These are phyloP conservation scores for Flaveria trinervia DNA, from an alignment of 129 eudicot genomes.

Conservation along the genomic window DNA sequence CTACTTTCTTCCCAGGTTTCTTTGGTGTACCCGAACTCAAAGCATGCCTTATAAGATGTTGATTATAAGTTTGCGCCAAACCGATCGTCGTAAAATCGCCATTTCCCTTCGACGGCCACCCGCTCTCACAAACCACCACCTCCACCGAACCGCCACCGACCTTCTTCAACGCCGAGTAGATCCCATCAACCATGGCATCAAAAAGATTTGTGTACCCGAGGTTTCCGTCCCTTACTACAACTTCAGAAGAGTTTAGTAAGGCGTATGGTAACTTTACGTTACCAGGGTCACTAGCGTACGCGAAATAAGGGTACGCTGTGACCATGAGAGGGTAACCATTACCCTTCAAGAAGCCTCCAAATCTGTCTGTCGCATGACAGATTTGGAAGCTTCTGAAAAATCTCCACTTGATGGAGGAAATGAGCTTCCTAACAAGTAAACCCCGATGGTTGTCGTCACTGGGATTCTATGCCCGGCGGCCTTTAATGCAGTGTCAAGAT, in stretches of 20 bases:
- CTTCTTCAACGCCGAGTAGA: conserved; percentile 45
- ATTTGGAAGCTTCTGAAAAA: conserved; percentile 8
- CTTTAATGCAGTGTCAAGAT: conserved; percentile 34
- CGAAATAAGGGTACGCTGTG: conserved; percentile 47
- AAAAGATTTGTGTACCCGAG: conserved; percentile 42
- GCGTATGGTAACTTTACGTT: conserved; percentile 23
- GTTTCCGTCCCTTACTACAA: conserved; percentile 39
- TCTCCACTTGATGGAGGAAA: conserved; percentile 43
- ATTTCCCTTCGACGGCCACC: conserved; percentile 50
- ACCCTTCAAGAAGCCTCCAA: conserved; percentile 19
- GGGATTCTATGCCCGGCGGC: conserved; percentile 20
- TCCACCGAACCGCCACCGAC: conserved; percentile 29
- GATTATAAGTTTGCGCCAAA: conserved; percentile 36
- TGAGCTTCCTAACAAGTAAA: conserved; percentile 26
- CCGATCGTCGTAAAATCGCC: conserved; percentile 27
- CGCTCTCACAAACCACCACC: conserved; percentile 48
- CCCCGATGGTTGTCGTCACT: conserved; percentile 35
- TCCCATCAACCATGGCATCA: conserved; percentile 47
- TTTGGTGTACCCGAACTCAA: conserved; percentile 40
- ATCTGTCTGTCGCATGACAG: conserved; percentile 22
- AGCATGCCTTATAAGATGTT: conserved; percentile 37
- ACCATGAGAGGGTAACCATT: conserved; percentile 39
- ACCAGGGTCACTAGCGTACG: conserved; percentile 27
- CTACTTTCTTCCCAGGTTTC: conserved; percentile 30
- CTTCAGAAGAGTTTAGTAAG: conserved; percentile 32